Conservation (phyloP, 2,329 filamentous ascomycete genomes). For the Aspergillus bombycis region DNA sequence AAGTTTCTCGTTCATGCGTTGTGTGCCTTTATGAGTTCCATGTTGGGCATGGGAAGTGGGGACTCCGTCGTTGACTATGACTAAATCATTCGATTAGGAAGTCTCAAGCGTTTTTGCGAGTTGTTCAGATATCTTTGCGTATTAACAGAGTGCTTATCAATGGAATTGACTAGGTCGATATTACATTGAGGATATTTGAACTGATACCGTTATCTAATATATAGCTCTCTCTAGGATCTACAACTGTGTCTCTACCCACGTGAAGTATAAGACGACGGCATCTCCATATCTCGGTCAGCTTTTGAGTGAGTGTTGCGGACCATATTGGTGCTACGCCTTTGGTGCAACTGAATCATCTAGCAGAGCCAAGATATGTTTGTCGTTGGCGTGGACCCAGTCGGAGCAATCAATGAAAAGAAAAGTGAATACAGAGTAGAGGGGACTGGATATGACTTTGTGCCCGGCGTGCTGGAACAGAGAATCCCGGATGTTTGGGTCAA, state of each 20-base stretch:
- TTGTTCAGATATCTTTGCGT: not conserved
- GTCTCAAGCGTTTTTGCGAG: not conserved
- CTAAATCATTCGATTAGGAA: not conserved
- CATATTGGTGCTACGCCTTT: conserved; percentile 88
- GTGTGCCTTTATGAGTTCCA: not conserved
- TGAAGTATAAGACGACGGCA: not conserved
- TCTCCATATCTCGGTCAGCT: conserved; percentile 24
- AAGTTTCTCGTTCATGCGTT: not conserved
- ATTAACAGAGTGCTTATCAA: not conserved
- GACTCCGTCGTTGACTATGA: not conserved
- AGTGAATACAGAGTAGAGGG: conserved; percentile 94
- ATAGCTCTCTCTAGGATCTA: not conserved
- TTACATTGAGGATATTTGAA: not conserved
- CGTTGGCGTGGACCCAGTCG: conserved; percentile 82
- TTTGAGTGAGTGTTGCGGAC: conserved; percentile 66
- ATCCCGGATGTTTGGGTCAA: conserved; percentile 90
- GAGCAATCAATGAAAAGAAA: conserved; percentile 67
- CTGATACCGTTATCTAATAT: not conserved
- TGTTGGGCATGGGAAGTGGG: not conserved
- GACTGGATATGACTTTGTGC: conserved; percentile 95
- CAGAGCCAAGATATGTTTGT: conserved; percentile 79
- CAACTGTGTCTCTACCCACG: not conserved
- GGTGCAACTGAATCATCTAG: conserved; percentile 62
- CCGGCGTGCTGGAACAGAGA: conserved; percentile 77
- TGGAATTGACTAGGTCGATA: not conserved